Evolutionary conservation across 352 stramenopile genomes (phyloP), one percentile per base, ranked within the genome.

Genomic region (Thraustochytrium striatum): DNA sequence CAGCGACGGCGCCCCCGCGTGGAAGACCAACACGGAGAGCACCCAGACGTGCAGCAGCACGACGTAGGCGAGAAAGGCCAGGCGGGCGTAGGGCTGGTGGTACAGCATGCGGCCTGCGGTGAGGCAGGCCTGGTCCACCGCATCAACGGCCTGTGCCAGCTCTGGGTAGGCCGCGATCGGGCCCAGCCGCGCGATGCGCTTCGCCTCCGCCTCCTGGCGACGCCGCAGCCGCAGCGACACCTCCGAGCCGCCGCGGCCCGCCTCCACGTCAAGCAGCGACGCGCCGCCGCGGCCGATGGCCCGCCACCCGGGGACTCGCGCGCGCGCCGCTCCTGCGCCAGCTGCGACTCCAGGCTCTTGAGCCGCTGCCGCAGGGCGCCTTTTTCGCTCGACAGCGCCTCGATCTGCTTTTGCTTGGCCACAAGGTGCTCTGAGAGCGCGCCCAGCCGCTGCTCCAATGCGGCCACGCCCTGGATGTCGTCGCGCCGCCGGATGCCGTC

Each of bases 341-440:
- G 52, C 52, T 75, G 65, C 0, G 11, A 32, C 36, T 75, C 65
- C 0, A 61, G 44, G 16, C 44, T 72, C 36, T 75, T 75, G 2
- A 75, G 47, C 8, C 65, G 65, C 25, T 75, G 65, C n/a, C 65
- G 65, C 11, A 75, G 50, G 0, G 65, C 65, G 3, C 65, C 65
- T 38, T 75, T 75, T 32, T 75, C 65, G 32, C 65, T 75, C 13
- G 65, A 61, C 9, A 75, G 47, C 30, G 28, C 16, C 50, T 75
- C 65, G 25, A 75, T 61, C 52, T 75, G 65, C 41, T 72, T 72
- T 25, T 75, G 65, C 25, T 75, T 75, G 28, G 65, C 65, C 21
- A 75, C 65, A 9, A 75, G 52, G 41, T 75, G 65, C 65, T 75
- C 65, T 9, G 65, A 75, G 32, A 75, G 52, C 39, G 65, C 65